Base-by-base conservation (phyloP, 768 basidiomycete genomes). In the Lactifluus piperatus region DNA sequence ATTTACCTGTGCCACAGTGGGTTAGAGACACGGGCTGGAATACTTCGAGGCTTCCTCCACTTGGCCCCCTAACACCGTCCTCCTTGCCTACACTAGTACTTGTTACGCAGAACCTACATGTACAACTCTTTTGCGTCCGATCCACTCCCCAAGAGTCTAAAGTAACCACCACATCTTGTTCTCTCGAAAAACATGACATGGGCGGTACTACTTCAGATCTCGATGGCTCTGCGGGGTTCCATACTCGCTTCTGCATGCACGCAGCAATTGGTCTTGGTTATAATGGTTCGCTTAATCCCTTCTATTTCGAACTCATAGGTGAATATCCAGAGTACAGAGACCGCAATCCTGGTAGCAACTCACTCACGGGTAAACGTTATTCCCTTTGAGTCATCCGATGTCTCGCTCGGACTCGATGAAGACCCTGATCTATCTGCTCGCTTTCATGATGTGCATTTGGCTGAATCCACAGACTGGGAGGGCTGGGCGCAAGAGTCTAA, bases 231-330 rank as follows among this genome's bases (percentile, higher is more conserved):
- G 24, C 46, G 27, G 45, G 26, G n/a, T 41, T 52, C 11, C 57
- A 58, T 29, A 54, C 57, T 14, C 53, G 45, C 47, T 45, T 6
- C 16, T 65, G 64, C 45, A 54, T 54, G 20, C 50, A 52, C 45
- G 64, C 62, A 16, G 52, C 64, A 11, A 60, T 65, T 29, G 64
- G 64, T 30, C 43, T 65, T 20, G 62, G 39, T 3, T 64, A 65
- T 48, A 51, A 57, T 30, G 64, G 64, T 65, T 29, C 34, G 61
- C 39, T 9, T 30, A 5, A 18, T 37, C 1, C 30, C 48, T 48
- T 37, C 41, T 44, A 4, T 44, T 37, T 32, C 37, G 30, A 27
- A 43, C 26, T 26, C 37, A 54, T 20, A 16, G 36, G 14, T 49
- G 22, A 64, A 60, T 20, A 32, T 37, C 46, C 10, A 50, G 14